phyloP scores from a whole-genome alignment of 768 basidiomycete species.

The Dentipellis fragilis region DNA sequence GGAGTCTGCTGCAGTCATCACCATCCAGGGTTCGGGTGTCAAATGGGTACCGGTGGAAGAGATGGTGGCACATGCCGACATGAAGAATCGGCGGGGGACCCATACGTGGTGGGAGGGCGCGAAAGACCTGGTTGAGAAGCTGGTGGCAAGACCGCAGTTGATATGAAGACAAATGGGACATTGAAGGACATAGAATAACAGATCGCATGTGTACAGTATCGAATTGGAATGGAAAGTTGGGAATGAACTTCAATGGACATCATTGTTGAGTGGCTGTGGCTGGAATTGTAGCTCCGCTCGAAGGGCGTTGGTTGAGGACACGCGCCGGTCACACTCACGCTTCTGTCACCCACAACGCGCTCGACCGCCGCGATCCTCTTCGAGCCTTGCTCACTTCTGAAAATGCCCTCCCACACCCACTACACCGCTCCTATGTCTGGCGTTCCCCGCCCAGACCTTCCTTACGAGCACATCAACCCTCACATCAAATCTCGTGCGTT shows the following conservation, averaged over 20 bases:
- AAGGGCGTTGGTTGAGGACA: background rate
- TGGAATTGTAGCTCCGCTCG: too few relatives aligned
- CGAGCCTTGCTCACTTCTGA: background rate
- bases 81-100: conserved; percentile 80
- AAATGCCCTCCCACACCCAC: conserved; percentile 12
- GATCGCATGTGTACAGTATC: background rate
- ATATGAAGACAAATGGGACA: conserved; percentile 13
- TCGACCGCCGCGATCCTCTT: background rate
- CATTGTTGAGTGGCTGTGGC: background rate
- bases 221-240: background rate
- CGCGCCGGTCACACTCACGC: background rate
- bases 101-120: conserved; percentile 67
- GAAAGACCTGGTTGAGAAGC: conserved; percentile 60
- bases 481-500: conserved; percentile 20
- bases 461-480: conserved; percentile 15
- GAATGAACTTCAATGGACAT: background rate
- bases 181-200: background rate
- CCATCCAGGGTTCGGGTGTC: conserved; percentile 74
- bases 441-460: conserved; percentile 13
- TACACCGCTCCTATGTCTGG: conserved; percentile 8
- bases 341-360: conserved; percentile 1
- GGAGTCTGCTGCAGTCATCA: conserved; percentile 82
- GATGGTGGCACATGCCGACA: conserved; percentile 81
- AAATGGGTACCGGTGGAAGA: conserved; percentile 78
- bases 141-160: conserved; percentile 59